Base-by-base conservation (phyloP, 768 basidiomycete genomes). In the Mycena galopus region DNA sequence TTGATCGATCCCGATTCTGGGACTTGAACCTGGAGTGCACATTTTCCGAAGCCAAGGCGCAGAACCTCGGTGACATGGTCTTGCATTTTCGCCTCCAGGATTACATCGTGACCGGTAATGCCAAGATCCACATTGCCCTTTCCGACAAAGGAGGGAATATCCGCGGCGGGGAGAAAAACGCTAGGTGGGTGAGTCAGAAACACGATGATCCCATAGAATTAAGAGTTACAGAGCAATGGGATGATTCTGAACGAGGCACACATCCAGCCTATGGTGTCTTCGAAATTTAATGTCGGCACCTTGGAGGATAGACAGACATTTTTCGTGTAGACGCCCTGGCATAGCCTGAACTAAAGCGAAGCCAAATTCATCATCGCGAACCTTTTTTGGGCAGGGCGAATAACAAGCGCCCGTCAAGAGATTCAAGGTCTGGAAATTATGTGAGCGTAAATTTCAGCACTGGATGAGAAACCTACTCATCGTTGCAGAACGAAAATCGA, bases 321-420 rank as follows among this genome's bases (percentile, higher is more conserved):
- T 96, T 56, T 98, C 97, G 77, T 97, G 88, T 67, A 99, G 86
- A 75, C 97, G 87, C 66, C 96, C 96, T 96, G 64, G 64, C 23
- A 55, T 21, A 29, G 71, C 69, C 57, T 76, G 67, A 37, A 35
- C 35, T 21, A 19, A 27, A 9, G 37, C 0, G 25, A 21, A 21
- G 37, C 3, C 11, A 50, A 33, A 25, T 8, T 19, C 23, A 35
- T 33, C 58, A 55, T 60, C 44, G 57, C 73, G 50, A 73, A 92
- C 97, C 97, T 90, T 99, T 99, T 87, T 99, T 99, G 1, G 97
- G 97, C 77, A 99, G 94, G 14, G 97, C 97, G 77, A 99, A 98
- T 39, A 99, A 86, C 73, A 97, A 79, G 53, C 96, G 91, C 57
- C 95, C 96, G 71, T 95, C 88, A 61, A 99, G 88, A 25, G 92